Evolutionary conservation across 108 stramenopile species (phyloP).

Genomic region (Chaetoceros tenuissimus): DNA sequence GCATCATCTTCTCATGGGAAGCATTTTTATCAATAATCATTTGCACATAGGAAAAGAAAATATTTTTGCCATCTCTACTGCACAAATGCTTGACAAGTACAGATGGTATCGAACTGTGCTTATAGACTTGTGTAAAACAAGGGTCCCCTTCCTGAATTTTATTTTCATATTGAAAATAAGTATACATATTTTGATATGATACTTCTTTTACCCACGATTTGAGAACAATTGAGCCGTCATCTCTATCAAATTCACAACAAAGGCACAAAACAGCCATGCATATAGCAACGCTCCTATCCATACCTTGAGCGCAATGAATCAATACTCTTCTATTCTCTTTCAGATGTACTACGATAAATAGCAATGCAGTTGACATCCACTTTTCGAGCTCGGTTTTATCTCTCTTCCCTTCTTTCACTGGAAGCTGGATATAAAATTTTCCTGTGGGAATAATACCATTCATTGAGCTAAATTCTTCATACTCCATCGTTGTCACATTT

Average conservation of each 20-base stretch:
- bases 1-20: background rate
- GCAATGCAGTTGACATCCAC: constrained; percentile 59
- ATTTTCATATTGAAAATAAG: background rate
- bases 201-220: background rate
- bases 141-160: background rate
- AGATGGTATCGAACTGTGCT: constrained; percentile 25
- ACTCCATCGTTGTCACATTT: constrained; percentile 64
- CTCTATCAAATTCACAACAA: constrained; percentile 13
- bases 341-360: constrained; percentile 39
- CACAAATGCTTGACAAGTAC: constrained; percentile 13
- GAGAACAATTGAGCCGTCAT: background rate
- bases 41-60: background rate
- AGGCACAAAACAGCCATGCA: constrained; percentile 37
- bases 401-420: constrained; percentile 63
- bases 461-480: constrained; percentile 22
- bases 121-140: constrained; percentile 6
- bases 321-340: constrained; percentile 31
- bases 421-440: constrained; percentile 50
- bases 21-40: constrained; percentile 34
- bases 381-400: constrained; percentile 53
- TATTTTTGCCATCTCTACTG: constrained; percentile 22
- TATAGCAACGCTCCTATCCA: constrained; percentile 70
- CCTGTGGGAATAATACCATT: background rate
- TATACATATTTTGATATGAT: background rate
- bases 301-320: constrained; percentile 73